Conservation (phyloP, 1,139 yeast species). For the Kodamaea anthophila region DNA sequence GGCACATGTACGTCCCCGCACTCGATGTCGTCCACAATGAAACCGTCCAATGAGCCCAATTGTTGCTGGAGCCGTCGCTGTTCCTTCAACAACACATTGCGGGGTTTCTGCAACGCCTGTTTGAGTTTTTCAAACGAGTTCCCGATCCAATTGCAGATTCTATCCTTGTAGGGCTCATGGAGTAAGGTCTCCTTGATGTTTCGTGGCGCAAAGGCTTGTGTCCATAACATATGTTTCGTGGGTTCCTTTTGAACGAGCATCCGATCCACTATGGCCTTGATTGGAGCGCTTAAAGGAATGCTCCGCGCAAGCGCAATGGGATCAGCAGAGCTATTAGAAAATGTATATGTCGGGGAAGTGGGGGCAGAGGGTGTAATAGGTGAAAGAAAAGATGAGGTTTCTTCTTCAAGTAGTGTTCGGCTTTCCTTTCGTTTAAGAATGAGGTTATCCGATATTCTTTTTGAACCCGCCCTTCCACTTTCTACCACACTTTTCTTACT, state of each 20-base stretch:
- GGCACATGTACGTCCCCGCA: conserved; percentile 41
- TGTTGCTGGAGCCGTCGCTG: conserved; percentile 14
- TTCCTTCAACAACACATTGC: conserved; percentile 20
- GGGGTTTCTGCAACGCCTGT: conserved; percentile 27
- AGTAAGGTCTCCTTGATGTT: conserved; percentile 31
- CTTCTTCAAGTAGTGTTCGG: too few relatives aligned
- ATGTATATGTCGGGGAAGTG: conserved; percentile 1
- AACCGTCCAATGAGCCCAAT: conserved; percentile 16
- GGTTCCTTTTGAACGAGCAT: conserved; percentile 10
- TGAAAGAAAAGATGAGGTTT: too few relatives aligned
- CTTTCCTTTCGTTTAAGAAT: too few relatives aligned
- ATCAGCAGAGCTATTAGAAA: too few relatives aligned
- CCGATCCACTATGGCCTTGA: conserved; percentile 17
- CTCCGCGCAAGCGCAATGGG: conserved; percentile 5
- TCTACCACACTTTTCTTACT: too few relatives aligned
- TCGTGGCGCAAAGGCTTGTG: conserved; percentile 38
- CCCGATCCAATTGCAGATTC: conserved; percentile 42
- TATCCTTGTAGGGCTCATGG: conserved; percentile 13
- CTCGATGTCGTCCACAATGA: conserved; percentile 26
- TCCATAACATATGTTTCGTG: conserved; percentile 29
- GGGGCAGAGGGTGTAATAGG: too few relatives aligned
- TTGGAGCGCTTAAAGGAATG: conserved; percentile 12
- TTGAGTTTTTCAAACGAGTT: conserved; percentile 41
- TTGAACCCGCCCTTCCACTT: not conserved
- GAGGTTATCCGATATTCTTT: not conserved